Evolutionary conservation across 2,329 filamentous ascomycete genomes (phyloP), one percentile per base, ranked within the genome.

Genomic region (Blumeria hordei): DNA sequence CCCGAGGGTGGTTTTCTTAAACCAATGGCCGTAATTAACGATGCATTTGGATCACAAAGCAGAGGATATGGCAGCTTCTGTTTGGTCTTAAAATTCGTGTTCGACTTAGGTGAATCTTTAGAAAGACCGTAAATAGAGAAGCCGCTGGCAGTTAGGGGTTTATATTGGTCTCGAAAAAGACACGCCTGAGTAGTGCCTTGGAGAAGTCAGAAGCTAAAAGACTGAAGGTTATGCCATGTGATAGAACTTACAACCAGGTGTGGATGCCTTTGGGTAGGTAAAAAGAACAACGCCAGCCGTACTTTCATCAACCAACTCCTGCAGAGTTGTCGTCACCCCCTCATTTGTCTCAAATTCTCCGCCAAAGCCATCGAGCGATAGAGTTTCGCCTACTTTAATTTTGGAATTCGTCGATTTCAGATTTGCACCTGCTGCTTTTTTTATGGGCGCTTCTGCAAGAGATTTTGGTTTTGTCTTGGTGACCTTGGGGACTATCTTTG

Each of bases 191-290:
- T 92, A 56, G 88, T 96, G 74, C 90, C 88, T 94, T 58, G n/a
- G 57, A 49, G 16, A 44, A 50, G 21, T 28, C 21, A 28, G 21
- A 28, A 28, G 21, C 21, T 28, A 28, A 28, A 28, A 28, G 21
- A 28, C 21, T 28, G 21, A 28, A 28, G 21, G 21, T 2, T 28
- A 28, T 2, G 21, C 21, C 21, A 28, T 9, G 28, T 32, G 47
- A 51, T 14, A 32, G 18, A 55, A 71, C 86, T 77, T 79, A 94
- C 90, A 96, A 59, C 90, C 90, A 39, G 87, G 86, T 21, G 92
- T 98, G 33, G 84, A 92, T 11, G 92, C 92, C 70, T 85, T 93
- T 57, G 92, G 92, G 66, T 96, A 96, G 35, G 88, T 95, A 68
- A 98, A 95, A 34, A 96, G 71, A 36, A 94, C 86, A 45, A 96